Base-by-base conservation (phyloP, 345 rosid species). In the Populus deltoides region DNA sequence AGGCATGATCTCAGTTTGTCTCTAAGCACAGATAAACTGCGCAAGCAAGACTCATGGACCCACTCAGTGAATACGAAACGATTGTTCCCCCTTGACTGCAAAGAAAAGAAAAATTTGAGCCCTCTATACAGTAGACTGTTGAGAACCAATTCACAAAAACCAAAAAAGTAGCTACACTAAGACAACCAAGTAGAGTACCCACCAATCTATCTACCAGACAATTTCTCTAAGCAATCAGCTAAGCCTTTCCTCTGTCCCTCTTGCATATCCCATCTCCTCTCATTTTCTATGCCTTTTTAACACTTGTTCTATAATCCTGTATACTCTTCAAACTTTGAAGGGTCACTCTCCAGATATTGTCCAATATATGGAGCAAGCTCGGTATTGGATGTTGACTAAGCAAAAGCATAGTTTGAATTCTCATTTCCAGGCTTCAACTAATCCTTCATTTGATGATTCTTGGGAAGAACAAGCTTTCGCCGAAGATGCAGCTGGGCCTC, bases 311-410 rank as follows among this genome's bases (percentile, higher is more conserved):
- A 3, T 41, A 5, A 71, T 47, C 4, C 66, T 65, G 1, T 57
- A 59, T 38, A 25, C 7, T 55, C 11, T 55, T 55, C 27, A n/a
- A 68, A 9, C 71, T 39, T 68, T 18, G 41, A 68, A 68, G 27
- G 15, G 71, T 73, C 16, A 47, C n/a, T 29, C 62, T 45, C 65
- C 17, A 0, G 55, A 38, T 53, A 53, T 15, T 27, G 27, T 35
- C 12, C 25, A 27, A 20, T 11, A 73, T 15, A 86, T 88, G 91
- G 89, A 88, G 59, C 82, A 84, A 83, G 77, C 88, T 24, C 77
- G 77, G 27, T 84, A 75, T 71, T 86, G 88, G 92, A 83, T 85
- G 89, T 87, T 87, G 91, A 80, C 79, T 6, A 89, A 83, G 75
- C 79, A 79, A 53, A 86, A 83, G 49, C 88, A 71, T 51, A 75